phyloP scores from a whole-genome alignment of 768 basidiomycete genomes.

The Terana coerulea region DNA sequence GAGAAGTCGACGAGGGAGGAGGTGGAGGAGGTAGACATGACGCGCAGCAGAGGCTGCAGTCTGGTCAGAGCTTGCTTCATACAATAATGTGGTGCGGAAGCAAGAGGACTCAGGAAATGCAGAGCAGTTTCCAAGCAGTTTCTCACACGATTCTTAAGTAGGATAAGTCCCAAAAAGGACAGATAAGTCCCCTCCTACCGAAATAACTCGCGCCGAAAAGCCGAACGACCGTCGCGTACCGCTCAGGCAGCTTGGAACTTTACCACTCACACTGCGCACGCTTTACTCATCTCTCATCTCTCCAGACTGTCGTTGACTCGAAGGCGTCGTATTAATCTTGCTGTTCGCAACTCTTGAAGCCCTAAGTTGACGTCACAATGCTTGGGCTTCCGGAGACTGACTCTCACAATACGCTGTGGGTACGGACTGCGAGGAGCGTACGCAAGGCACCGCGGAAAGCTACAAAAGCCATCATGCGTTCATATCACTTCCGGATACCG shows the following conservation, averaged over 20 bases:
- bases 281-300: too few species aligned
- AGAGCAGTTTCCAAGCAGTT: background rate
- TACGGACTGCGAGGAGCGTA: constrained; percentile 16
- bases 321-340: too few species aligned
- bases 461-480: constrained; percentile 67
- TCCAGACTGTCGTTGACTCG: too few species aligned
- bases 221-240: too few species aligned
- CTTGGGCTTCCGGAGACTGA: constrained; percentile 15
- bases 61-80: constrained; percentile 7
- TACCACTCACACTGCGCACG: too few species aligned
- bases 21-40: constrained; percentile 21
- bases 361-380: constrained; percentile 6
- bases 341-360: too few species aligned
- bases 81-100: background rate
- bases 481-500: constrained; percentile 57
- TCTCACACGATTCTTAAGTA: background rate
- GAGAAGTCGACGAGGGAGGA: constrained; percentile 41
- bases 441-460: constrained; percentile 40
- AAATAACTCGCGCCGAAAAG: too few species aligned
- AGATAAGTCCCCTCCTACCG: too few species aligned
- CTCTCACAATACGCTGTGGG: too few species aligned
- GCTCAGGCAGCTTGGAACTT: too few species aligned
- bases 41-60: constrained; percentile 9
- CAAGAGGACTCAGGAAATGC: background rate
- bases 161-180: too few species aligned